Base-by-base conservation (phyloP, 164 flowering plant species). In the Stephania cephalantha region DNA sequence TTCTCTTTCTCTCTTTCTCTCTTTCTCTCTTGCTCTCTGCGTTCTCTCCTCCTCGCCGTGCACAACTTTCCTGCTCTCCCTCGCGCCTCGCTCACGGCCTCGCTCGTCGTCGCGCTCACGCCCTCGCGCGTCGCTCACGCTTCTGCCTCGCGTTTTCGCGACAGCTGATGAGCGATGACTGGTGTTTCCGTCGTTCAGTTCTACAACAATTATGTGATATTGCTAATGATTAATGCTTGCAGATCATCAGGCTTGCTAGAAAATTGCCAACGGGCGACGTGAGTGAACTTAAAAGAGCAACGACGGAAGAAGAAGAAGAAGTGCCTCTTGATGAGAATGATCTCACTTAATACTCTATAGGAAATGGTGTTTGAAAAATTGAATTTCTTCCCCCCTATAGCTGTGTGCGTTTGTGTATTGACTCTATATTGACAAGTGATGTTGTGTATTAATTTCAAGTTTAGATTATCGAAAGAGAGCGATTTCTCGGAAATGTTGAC, bases 221-320 rank as follows among this genome's bases (percentile, higher is more conserved):
- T 35, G 48, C 15, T 42, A 6, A 15, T 11, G 20, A 18, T 7
- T 17, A 22, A 76, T 79, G 75, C 71, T 65, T 80, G 84, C 90
- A 92, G 98, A 84, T 94, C 65, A 87, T 95, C 81, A 91, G 83
- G 87, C 89, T 95, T 76, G 97, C 97, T 9, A 90, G 93, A 81
- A 93, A 95, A 85, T 79, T 95, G 73, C 99, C 98, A 0, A 95
- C 93, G 0, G 97, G 98, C 2, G 99, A 93, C 76, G 84, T 95
- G 74, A 88, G 80, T 71, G 81, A 81, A 35, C 53, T 88, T 12
- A 84, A 84, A 78, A 73, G 71, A 2, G 82, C 81, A 44, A 77
- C 78, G 25, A 52, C 71, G 18, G 80, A 85, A 30, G 89, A 83
- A n/a, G n/a, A n/a, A 73, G 94, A 90, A 68, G 76, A 83, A 73